A percentile compares a stretch with the other conserved stretches of the same genome.
Conservation (phyloP, 805 yeast species). For the Candida dajiaensis region DNA sequence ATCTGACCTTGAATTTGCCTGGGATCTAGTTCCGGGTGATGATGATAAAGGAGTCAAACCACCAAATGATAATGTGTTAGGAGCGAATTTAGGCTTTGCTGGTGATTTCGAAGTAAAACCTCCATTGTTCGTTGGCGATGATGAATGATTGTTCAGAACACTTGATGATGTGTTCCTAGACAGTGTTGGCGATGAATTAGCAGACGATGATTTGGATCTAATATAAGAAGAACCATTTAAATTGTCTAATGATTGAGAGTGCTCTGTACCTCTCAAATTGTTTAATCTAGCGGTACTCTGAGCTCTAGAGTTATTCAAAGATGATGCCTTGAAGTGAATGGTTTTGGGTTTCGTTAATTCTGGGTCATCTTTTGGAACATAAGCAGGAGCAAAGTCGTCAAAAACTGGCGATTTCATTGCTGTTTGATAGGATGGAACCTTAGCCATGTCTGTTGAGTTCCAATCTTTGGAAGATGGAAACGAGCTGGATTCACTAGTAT, state of each 20-base stretch:
- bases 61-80: background rate
- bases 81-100: constrained; percentile 3
- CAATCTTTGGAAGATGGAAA: constrained; percentile 25
- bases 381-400: constrained; percentile 65
- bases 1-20: background rate
- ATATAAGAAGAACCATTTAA: background rate
- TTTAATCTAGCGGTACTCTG: constrained; percentile 21
- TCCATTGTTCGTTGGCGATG: background rate
- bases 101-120: constrained; percentile 7
- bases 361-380: constrained; percentile 28
- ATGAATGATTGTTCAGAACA: background rate
- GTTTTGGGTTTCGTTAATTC: constrained; percentile 21
- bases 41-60: constrained; percentile 8
- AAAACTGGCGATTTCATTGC: constrained; percentile 58
- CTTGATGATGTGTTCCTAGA: constrained; percentile 17
- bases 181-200: constrained; percentile 16
- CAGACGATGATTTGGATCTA: constrained; percentile 9
- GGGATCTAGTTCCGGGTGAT: constrained; percentile 6
- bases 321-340: constrained; percentile 22
- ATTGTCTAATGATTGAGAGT: constrained; percentile 1
- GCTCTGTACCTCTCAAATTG: constrained; percentile 17
- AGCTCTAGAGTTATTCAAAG: constrained; percentile 22
- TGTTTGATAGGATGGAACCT: constrained; percentile 80
- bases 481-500: constrained; percentile 16
- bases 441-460: constrained; percentile 43